Evolutionary conservation across 305 asterid species (phyloP).

Genomic region (Solanum chacoense): DNA sequence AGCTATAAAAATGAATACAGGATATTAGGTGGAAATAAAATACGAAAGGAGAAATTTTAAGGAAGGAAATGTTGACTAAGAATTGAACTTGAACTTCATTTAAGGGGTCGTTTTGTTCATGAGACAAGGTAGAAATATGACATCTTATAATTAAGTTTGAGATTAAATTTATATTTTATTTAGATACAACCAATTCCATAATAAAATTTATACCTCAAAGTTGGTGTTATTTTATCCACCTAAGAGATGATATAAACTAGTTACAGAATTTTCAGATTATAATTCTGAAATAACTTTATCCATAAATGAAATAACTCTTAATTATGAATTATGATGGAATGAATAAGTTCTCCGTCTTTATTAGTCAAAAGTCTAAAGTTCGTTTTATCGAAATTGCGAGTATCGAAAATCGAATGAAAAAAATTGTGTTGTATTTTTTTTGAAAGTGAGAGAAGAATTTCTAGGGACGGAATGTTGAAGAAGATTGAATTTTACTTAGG

Average conservation of each 20-base stretch:
- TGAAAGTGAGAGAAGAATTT: neutral
- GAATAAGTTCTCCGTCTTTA: accelerated
- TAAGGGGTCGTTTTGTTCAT: neutral
- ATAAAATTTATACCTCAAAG: neutral
- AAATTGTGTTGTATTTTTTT: neutral
- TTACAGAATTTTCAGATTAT: neutral
- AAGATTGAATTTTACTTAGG: neutral
- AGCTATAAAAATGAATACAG: neutral
- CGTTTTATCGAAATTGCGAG: neutral
- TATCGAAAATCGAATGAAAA: neutral
- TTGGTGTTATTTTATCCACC: neutral
- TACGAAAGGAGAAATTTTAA: neutral
- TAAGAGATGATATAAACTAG: neutral
- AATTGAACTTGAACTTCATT: neutral
- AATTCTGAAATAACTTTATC: accelerated
- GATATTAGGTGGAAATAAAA: neutral
- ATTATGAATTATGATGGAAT: neutral
- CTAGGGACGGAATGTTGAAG: neutral
- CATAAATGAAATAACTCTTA: accelerated
- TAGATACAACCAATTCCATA: neutral
- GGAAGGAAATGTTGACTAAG: neutral
- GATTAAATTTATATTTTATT: neutral
- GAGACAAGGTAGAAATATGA: neutral
- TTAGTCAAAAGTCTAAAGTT: neutral
- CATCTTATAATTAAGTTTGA: neutral